Percentiles rank a stretch among this genome's conserved stretches.
Evolutionary conservation across 2,329 filamentous ascomycete genomes (phyloP).

Genomic region (Fusarium gaditjirri): DNA sequence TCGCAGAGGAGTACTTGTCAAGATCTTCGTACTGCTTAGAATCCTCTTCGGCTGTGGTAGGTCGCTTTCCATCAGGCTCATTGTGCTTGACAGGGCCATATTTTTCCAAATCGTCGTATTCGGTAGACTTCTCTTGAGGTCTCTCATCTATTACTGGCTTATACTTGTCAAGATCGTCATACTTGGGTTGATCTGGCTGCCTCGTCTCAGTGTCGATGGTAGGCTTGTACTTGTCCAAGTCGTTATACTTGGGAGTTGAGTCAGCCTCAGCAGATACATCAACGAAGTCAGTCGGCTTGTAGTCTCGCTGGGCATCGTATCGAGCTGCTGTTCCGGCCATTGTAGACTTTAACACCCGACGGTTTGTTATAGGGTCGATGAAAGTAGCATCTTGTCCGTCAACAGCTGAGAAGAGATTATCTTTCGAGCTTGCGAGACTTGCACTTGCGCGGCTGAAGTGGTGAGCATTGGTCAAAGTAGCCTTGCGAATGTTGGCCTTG

Average conservation of each 20-base stretch:
- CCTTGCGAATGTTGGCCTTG: slow-evolving; percentile 46
- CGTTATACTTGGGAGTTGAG: slow-evolving; percentile 47
- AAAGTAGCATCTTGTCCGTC: slow-evolving; percentile 23
- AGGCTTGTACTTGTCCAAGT: slow-evolving; percentile 52
- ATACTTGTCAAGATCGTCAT: slow-evolving; percentile 52
- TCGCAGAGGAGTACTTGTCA: slow-evolving; percentile 46
- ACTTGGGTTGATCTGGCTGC: slow-evolving; percentile 34
- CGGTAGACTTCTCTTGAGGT: slow-evolving; percentile 39
- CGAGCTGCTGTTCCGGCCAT: slow-evolving; percentile 32
- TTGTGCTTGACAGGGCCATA: slow-evolving; percentile 52
- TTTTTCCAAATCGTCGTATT: slow-evolving; percentile 52
- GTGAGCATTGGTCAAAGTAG: slow-evolving; percentile 49
- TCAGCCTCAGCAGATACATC: slow-evolving; percentile 33
- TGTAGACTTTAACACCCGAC: slow-evolving; percentile 53
- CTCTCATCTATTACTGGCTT: slow-evolving; percentile 47
- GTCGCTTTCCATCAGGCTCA: slow-evolving; percentile 41
- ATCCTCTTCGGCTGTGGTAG: slow-evolving; percentile 40
- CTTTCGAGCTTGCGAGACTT: slow-evolving; percentile 34
- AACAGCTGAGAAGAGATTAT: slow-evolving; percentile 38
- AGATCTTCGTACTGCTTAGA: slow-evolving; percentile 53
- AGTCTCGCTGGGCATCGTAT: slow-evolving; percentile 51
- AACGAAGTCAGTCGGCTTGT: slow-evolving; percentile 47
- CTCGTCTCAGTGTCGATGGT: slow-evolving; percentile 42
- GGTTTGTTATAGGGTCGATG: slow-evolving; percentile 70
- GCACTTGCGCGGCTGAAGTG: slow-evolving; percentile 43